phyloP scores from a whole-genome alignment of 2,329 filamentous ascomycete species.

The Colletotrichum sp. region DNA sequence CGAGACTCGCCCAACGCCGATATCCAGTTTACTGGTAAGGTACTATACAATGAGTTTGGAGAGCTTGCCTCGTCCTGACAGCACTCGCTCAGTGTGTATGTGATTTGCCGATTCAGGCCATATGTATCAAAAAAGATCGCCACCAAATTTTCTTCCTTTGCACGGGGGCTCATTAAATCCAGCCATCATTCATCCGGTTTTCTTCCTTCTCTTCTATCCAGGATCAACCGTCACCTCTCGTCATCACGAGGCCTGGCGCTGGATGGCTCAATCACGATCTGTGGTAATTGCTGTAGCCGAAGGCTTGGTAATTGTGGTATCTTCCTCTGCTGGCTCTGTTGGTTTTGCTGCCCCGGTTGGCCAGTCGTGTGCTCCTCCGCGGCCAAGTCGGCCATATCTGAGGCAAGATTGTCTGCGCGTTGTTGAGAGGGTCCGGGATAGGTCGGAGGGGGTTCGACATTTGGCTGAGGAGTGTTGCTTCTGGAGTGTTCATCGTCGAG shows the following conservation, averaged over 20 bases:
- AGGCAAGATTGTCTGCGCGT: constrained; percentile 10
- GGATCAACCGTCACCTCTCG: background rate
- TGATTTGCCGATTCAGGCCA: background rate
- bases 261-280: constrained; percentile 64
- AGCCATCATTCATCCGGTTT: constrained; percentile 6
- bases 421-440: constrained; percentile 47
- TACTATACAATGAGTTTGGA: constrained; percentile 12
- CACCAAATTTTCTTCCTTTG: background rate
- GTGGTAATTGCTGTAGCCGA: constrained; percentile 53
- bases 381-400: constrained; percentile 24
- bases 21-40: constrained; percentile 1
- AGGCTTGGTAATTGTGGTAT: constrained; percentile 59
- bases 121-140: constrained; percentile 7
- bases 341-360: constrained; percentile 18
- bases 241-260: constrained; percentile 27
- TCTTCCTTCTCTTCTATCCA: background rate
- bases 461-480: constrained; percentile 42
- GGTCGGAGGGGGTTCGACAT: constrained; percentile 53
- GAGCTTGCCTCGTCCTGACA: background rate
- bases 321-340: constrained; percentile 25
- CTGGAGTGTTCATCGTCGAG: constrained; percentile 44
- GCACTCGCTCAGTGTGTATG: background rate
- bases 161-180: background rate
- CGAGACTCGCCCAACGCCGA: constrained; percentile 13
- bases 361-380: constrained; percentile 24